Conservation (phyloP, 176 grass and related monocot genomes). For the Oryza meridionalis region DNA sequence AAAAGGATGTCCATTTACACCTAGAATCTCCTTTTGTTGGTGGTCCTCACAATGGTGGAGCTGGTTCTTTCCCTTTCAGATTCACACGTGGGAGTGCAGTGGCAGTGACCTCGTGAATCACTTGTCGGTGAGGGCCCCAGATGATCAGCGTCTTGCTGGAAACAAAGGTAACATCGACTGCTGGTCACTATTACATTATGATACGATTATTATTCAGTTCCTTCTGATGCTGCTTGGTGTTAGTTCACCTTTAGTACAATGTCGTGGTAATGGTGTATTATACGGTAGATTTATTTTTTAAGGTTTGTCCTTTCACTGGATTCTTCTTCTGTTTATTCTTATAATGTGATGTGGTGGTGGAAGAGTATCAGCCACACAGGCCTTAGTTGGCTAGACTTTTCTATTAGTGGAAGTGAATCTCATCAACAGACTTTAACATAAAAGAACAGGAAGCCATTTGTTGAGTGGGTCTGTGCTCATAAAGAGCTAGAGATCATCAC, state of each 20-base stretch:
- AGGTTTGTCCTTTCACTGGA: constrained; percentile 19
- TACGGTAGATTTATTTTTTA: not conserved
- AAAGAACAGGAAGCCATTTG: constrained; percentile 29
- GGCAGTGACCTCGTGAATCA: not conserved
- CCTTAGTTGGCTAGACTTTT: constrained; percentile 16
- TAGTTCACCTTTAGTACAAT: not conserved
- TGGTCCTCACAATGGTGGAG: constrained; percentile 42
- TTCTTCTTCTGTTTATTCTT: constrained; percentile 27
- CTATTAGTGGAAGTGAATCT: constrained; percentile 48
- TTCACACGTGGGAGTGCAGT: constrained; percentile 39
- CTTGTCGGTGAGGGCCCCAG: not conserved
- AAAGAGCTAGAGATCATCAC: constrained; percentile 20
- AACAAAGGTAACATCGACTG: not conserved
- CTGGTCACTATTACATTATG: not conserved
- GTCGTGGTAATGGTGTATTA: not conserved
- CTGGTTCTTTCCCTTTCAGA: constrained; percentile 45
- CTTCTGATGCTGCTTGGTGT: not conserved
- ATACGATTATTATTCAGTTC: not conserved
- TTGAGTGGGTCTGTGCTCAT: constrained; percentile 36
- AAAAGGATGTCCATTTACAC: constrained; percentile 48
- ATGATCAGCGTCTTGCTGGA: constrained; percentile 3
- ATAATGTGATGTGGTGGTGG: not conserved
- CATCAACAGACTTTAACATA: constrained; percentile 36
- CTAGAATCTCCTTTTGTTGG: constrained; percentile 17
- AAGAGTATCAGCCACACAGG: constrained; percentile 17